Base-by-base conservation (phyloP, 371 early-diverging fungal species). In the Actinomucor elegans region DNA sequence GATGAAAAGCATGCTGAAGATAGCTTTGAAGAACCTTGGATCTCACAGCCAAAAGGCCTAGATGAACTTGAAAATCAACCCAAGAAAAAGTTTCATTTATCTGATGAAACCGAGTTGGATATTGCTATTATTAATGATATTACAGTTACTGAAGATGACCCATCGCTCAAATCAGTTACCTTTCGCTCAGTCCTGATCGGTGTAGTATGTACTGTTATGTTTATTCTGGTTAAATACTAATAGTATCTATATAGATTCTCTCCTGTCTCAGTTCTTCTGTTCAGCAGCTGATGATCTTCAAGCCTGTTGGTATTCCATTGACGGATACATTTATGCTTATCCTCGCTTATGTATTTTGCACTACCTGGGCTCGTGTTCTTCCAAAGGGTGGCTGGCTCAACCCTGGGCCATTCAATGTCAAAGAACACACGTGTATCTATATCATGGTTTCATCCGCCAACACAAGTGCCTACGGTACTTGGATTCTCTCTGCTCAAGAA, bases 401-500 rank as follows among this genome's bases (percentile, higher is more conserved):
- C 33, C 77, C 80, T 1, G 74, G 74, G 6, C 71, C 70, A 1
- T 66, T 73, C 49, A 77, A 74, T 34, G 55, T 67, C 14, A 77
- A 77, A 34, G 78, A 77, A 31, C 70, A 69, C 29, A 48, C 68
- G 4, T 69, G 69, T 31, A 69, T 73, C 23, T 74, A 71, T 43
- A 61, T 74, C 34, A 52, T 69, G 26, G 74, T 73, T 5, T 67
- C 67, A 1, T 41, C 72, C 11, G 77, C 59, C 18, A 71, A 73
- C 35, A 55, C 65, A 0, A 58, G 66, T n/a, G 74, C 74, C n/a
- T 77, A 71, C 27, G 77, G 67, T 1, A 77, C 74, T 3, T 77
- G 72, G 44, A 83, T 83, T 49, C 59, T 87, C 3, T 65, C 79
- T 6, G 81, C 80, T 4, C 83, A 82, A 65, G 50, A 68, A 18